Percentiles rank a stretch among this genome's conserved stretches.
These are phyloP conservation scores for Wallacemonas sp. DNA, from an alignment of 208 protist species.

Conservation along the genomic window DNA sequence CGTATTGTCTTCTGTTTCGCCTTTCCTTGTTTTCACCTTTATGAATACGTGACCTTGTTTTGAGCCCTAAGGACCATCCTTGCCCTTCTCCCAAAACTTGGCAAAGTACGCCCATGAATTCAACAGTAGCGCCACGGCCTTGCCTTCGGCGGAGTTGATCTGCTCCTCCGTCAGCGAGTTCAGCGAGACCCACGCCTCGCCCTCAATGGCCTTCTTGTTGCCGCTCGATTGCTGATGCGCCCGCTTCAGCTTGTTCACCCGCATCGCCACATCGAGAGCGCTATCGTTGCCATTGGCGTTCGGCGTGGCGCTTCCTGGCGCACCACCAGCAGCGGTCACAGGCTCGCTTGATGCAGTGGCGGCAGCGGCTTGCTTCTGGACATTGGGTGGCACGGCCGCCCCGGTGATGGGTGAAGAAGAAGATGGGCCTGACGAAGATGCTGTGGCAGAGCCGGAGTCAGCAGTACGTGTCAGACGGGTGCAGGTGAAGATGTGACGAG, in stretches of 20 bases:
- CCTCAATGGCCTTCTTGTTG: conserved; percentile 60
- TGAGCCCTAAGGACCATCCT: conserved; percentile 80
- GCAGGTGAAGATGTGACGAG: not conserved
- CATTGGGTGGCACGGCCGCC: not conserved
- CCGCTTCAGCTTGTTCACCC: conserved; percentile 85
- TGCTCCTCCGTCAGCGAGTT: conserved; percentile 82
- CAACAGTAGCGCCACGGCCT: conserved; percentile 83
- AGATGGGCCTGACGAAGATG: not conserved
- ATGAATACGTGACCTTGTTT: no score
- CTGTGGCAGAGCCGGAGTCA: not conserved
- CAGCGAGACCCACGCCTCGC: conserved; percentile 72
- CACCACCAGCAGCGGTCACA: not conserved
- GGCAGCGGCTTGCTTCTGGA: not conserved
- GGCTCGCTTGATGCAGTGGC: not conserved
- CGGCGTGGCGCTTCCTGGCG: conserved; percentile 1
- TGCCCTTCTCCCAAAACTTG: conserved; percentile 89
- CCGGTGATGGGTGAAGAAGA: conserved; percentile 1
- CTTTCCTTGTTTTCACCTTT: no score
- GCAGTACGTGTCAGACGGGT: not conserved
- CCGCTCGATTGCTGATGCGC: conserved; percentile 59
- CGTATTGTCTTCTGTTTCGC: no score
- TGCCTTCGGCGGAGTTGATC: conserved; percentile 88
- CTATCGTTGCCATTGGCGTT: conserved; percentile 27
- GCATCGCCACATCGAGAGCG: conserved; percentile 87
- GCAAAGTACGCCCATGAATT: conserved; percentile 93